Base-by-base conservation (phyloP, 345 rosid species). In the Camelina sativa region DNA sequence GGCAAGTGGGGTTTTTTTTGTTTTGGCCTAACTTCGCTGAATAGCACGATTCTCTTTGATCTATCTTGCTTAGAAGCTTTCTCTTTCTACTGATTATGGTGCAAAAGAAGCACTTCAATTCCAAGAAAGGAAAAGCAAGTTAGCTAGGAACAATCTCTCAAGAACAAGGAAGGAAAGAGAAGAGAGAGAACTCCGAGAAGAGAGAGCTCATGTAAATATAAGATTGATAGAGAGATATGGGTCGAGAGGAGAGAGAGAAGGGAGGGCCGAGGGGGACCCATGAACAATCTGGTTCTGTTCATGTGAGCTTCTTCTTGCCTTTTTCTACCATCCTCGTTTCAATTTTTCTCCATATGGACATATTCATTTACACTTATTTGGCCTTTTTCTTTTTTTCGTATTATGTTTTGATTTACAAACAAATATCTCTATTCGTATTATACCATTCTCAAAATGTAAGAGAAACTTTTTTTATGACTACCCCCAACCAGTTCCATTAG, bases 221-320 rank as follows among this genome's bases (percentile, higher is more conserved):
- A 77, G 63, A 72, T 58, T 65, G 76, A 77, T 19, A 60, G 73
- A 77, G 81, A 72, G 37, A 72, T 58, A 71, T 77, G 76, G 72
- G 67, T 59, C n/a, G 23, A 59, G 68, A 69, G 55, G 0, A 34
- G 37, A 7, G 52, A 62, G 66, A 40, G n/a, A 11, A 16, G 60
- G 38, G 22, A 37, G 54, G 28, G 2, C 23, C 23, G 23, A 22
- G 44, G 8, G 59, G 77, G 77, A 54, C 77, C 77, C 81, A 78
- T 72, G 77, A 78, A 61, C 72, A 72, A 78, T 72, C 77, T 67
- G 77, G 81, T 78, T 78, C 69, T 78, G 77, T 66, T 78, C 81
- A 78, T 78, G 81, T 78, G 81, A 72, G 77, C 77, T 72, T 72
- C 74, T 78, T 78, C 74, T 78, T 78, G 81, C 77, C 70, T 78